phyloP scores from a whole-genome alignment of 257 asterid species.

The Oldenlandia corymbosa region DNA sequence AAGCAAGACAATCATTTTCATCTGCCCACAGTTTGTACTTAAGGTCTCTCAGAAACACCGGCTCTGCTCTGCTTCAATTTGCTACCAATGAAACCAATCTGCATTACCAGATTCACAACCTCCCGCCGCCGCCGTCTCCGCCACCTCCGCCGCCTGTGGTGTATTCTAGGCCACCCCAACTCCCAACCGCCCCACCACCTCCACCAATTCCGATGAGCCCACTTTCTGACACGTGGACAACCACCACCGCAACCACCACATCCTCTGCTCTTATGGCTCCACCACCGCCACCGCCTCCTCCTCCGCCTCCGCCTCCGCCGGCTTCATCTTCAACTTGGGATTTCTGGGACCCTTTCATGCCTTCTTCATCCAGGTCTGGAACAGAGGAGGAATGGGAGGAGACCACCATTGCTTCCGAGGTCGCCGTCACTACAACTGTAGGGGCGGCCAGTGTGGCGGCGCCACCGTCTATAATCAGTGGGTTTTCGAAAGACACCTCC shows the following conservation, averaged over 20 bases:
- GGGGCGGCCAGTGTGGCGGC: constrained; percentile 49
- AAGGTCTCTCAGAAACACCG: constrained; percentile 72
- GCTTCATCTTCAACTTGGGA: constrained; percentile 67
- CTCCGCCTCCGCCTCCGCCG: constrained; percentile 60
- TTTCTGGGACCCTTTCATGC: constrained; percentile 95
- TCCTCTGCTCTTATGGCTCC: constrained; percentile 43
- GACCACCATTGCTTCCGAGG: constrained; percentile 49
- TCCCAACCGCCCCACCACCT: constrained; percentile 30
- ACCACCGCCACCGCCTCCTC: constrained; percentile 62
- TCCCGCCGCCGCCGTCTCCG: constrained; percentile 18
- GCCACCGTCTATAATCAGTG: constrained; percentile 54
- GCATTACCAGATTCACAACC: constrained; percentile 45
- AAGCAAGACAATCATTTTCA: constrained; percentile 77
- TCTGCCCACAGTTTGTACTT: constrained; percentile 81
- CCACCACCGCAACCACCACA: constrained; percentile 38
- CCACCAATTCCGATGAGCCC: constrained; percentile 67
- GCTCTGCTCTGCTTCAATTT: constrained; percentile 76
- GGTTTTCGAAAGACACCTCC: constrained; percentile 38
- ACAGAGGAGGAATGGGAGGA: constrained; percentile 85
- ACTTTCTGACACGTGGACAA: constrained; percentile 47
- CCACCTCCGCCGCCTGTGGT: constrained; percentile 22
- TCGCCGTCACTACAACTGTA: constrained; percentile 42
- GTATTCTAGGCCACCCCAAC: constrained; percentile 24
- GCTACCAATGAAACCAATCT: constrained; percentile 75
- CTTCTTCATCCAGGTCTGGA: constrained; percentile 49